These are phyloP conservation scores for Fonsecaea erecta DNA, from an alignment of 2,329 filamentous ascomycete genomes.

Conservation along the genomic window DNA sequence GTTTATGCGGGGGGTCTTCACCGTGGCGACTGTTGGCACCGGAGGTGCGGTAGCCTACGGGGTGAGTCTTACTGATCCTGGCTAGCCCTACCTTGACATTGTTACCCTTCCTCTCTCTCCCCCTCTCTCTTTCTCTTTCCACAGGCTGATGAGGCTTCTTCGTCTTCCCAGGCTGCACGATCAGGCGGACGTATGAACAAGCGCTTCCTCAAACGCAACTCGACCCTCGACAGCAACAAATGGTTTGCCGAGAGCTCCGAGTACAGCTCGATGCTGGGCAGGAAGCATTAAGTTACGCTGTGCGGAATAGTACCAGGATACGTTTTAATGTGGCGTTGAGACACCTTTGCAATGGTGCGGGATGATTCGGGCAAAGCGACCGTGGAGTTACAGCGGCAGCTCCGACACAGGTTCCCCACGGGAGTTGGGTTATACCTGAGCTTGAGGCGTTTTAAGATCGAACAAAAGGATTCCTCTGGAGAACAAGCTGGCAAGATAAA, in stretches of 20 bases:
- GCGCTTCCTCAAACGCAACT: slow-evolving; percentile 27
- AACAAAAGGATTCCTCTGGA: background rate
- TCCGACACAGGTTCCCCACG: background rate
- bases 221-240: slow-evolving; percentile 30
- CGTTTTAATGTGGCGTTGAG: background rate
- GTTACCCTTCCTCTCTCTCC: too few relatives aligned
- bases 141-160: slow-evolving; percentile 9
- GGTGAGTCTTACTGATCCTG: slow-evolving; percentile 30
- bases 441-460: background rate
- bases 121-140: background rate
- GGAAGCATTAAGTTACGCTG: slow-evolving; percentile 1
- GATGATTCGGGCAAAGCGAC: background rate
- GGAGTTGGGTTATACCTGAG: background rate
- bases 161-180: slow-evolving; percentile 24
- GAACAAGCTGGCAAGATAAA: background rate
- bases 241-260: slow-evolving; percentile 32
- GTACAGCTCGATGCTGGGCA: slow-evolving; percentile 17
- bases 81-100: too few relatives aligned
- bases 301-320: background rate
- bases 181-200: slow-evolving; percentile 28
- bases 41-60: slow-evolving; percentile 26
- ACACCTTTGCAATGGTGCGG: background rate
- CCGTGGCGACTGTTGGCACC: slow-evolving; percentile 20
- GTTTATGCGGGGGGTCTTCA: slow-evolving; percentile 30
- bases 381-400: background rate